These are phyloP conservation scores for Mycena alexandri DNA, from an alignment of 768 basidiomycete species.

Conservation along the genomic window DNA sequence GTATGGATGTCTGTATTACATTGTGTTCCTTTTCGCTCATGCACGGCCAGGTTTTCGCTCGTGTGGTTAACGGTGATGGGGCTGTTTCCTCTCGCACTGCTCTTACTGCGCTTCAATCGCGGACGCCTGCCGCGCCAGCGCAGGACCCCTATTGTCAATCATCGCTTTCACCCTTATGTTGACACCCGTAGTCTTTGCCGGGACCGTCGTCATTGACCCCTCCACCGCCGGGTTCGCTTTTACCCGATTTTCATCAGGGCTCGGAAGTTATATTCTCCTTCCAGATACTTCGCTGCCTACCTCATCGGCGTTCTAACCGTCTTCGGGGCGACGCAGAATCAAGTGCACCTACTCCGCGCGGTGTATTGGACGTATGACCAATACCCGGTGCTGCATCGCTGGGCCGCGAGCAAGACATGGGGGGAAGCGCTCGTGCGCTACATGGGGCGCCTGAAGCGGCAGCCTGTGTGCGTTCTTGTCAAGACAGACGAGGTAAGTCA, in stretches of 20 bases:
- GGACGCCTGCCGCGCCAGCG: conserved; percentile 63
- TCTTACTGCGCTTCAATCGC: conserved; percentile 75
- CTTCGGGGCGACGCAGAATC: conserved; percentile 66
- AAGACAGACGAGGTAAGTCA: conserved; percentile 65
- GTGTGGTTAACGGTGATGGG: conserved; percentile 76
- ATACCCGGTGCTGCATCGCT: conserved; percentile 60
- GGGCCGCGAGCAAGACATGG: conserved; percentile 53
- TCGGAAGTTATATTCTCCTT: background rate
- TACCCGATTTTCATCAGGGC: background rate
- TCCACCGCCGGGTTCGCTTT: conserved; percentile 64
- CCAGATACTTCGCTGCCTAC: conserved; percentile 74
- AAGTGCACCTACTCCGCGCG: conserved; percentile 63
- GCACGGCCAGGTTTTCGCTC: conserved; percentile 66
- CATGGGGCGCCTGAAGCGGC: conserved; percentile 62
- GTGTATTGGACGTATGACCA: conserved; percentile 77
- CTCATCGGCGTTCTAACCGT: conserved; percentile 61
- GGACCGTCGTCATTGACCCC: conserved; percentile 72
- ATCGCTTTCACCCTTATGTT: conserved; percentile 60
- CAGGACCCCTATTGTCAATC: conserved; percentile 54
- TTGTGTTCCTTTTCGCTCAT: background rate
- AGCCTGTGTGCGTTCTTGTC: conserved; percentile 71
- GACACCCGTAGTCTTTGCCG: conserved; percentile 60
- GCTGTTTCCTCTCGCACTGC: conserved; percentile 70
- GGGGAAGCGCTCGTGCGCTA: conserved; percentile 55
- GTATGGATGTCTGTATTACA: conserved; percentile 45